A percentile compares a stretch with the other conserved stretches of the same genome.
These are phyloP conservation scores for Syzygium malaccense DNA, from an alignment of 441 rosid species.

Conservation along the genomic window DNA sequence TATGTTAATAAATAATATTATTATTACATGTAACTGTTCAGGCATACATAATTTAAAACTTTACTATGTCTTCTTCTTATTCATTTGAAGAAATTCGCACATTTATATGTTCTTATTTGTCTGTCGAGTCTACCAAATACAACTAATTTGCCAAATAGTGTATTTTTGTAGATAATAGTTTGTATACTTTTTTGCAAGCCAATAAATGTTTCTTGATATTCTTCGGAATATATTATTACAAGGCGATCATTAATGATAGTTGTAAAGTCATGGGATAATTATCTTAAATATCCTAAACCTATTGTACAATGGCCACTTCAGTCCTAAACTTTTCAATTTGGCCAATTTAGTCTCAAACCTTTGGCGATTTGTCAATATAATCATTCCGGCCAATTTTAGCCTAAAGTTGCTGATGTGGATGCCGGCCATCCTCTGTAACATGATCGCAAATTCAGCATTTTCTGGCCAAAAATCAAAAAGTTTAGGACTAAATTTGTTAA, in stretches of 20 bases:
- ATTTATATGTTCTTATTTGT: neutral
- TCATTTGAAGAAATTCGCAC: neutral
- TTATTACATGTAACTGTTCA: neutral
- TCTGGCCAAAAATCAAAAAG: no score
- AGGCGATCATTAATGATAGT: neutral
- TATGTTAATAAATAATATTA: no score
- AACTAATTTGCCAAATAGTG: neutral
- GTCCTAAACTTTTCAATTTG: accelerated
- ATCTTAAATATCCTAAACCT: no score
- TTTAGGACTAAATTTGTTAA: no score
- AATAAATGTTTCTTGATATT: neutral
- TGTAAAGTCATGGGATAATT: neutral
- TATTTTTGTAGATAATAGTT: no score
- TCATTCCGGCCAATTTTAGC: neutral
- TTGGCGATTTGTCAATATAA: no score
- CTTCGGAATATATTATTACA: neutral
- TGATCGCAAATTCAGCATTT: no score
- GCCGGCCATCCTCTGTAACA: no score
- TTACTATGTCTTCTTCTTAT: neutral
- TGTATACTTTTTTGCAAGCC: neutral
- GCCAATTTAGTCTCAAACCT: no score
- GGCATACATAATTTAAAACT: neutral
- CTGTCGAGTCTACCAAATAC: neutral
- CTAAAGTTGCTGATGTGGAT: no score
- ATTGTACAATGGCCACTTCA: neutral